Conservation (phyloP, 306 rosid genomes). For the Phaseolus lunatus region DNA sequence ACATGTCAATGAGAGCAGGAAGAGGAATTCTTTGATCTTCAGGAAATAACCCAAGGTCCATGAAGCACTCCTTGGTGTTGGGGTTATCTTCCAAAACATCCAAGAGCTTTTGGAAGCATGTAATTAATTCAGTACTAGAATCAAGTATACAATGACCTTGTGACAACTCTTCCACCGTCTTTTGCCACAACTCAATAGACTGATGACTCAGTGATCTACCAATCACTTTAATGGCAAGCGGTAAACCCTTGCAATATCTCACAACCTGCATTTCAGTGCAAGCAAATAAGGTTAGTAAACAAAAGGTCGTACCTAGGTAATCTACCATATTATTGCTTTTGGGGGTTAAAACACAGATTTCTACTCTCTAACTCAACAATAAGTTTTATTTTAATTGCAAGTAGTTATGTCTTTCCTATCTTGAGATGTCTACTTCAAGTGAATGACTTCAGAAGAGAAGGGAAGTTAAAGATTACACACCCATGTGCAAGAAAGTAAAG, state of each 20-base stretch:
- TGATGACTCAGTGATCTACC: slow-evolving; percentile 54
- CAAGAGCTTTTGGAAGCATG: slow-evolving; percentile 52
- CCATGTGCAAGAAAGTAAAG: background rate
- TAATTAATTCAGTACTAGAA: slow-evolving; percentile 49
- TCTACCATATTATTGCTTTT: background rate
- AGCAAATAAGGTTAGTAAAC: slow-evolving; percentile 4
- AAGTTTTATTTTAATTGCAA: background rate
- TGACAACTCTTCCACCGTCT: slow-evolving; percentile 43
- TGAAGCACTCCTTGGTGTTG: slow-evolving; percentile 65
- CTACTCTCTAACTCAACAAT: background rate
- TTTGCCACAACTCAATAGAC: slow-evolving; percentile 52
- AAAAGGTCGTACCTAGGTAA: background rate
- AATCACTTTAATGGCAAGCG: slow-evolving; percentile 60
- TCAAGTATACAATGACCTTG: slow-evolving; percentile 55
- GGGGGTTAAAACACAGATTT: background rate
- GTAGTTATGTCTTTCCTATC: background rate
- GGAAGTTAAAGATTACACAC: background rate
- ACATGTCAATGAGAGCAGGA: slow-evolving; percentile 62
- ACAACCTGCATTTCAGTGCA: slow-evolving; percentile 57
- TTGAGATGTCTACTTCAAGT: background rate
- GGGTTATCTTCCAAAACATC: slow-evolving; percentile 53
- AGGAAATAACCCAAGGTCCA: slow-evolving; percentile 75
- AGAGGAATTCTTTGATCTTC: slow-evolving; percentile 66
- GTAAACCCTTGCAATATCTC: slow-evolving; percentile 59
- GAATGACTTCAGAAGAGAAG: background rate